Conservation (phyloP, 441 rosid genomes). For the Euphorbia neoarborescens region DNA sequence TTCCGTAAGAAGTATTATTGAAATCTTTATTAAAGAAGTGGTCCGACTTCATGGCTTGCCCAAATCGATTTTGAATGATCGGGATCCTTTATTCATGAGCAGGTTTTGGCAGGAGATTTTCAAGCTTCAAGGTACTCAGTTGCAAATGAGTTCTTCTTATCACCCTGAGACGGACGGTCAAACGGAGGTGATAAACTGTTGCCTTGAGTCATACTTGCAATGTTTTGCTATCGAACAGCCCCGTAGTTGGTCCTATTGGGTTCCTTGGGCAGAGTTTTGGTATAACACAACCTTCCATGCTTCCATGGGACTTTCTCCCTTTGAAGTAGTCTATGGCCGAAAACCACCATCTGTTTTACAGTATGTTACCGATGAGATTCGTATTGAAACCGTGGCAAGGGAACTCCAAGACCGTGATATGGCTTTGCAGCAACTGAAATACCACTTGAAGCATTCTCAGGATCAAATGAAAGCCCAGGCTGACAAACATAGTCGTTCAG, state of each 20-base stretch:
- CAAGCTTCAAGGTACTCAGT: neutral
- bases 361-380: neutral
- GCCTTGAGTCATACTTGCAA: neutral
- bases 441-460: no score
- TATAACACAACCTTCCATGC: neutral
- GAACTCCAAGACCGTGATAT: no score
- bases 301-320: neutral
- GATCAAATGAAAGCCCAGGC: neutral
- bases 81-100: neutral
- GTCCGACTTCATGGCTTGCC: neutral
- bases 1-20: no score
- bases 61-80: neutral
- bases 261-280: neutral
- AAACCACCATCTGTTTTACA: fast-evolving
- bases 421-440: no score
- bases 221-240: neutral
- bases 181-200: neutral
- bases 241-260: neutral
- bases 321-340: neutral
- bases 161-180: neutral
- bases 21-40: no score
- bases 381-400: neutral
- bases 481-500: neutral
- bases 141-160: neutral
- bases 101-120: neutral